Evolutionary conservation across 176 grass and related monocot species (phyloP).

Genomic region (Hyparrhenia diplandra): DNA sequence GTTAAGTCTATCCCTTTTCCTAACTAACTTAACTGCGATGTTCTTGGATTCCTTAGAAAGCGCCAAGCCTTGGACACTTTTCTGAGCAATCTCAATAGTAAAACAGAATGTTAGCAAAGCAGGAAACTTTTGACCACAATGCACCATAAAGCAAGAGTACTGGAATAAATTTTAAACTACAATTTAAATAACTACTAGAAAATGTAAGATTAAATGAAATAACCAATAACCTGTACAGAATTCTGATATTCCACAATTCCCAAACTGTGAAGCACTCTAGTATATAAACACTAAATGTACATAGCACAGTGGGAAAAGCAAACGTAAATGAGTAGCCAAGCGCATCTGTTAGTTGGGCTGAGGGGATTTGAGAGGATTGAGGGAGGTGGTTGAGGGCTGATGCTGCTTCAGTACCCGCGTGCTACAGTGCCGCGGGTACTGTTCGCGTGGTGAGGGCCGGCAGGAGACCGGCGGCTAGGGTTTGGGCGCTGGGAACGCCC

Average conservation of each 20-base stretch:
- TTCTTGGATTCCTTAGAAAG: slow-evolving; percentile 76
- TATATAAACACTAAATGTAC: background rate
- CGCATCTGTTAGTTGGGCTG: too few species aligned
- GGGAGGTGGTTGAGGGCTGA: too few species aligned
- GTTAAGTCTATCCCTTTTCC: slow-evolving; percentile 81
- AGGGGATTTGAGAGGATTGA: too few species aligned
- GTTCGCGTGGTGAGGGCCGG: too few species aligned
- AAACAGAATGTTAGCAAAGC: slow-evolving; percentile 22
- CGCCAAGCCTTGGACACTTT: slow-evolving; percentile 95
- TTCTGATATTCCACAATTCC: background rate
- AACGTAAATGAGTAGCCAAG: background rate
- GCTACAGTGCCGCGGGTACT: too few species aligned
- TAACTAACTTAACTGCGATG: slow-evolving; percentile 56
- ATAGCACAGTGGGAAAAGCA: background rate
- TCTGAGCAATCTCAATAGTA: slow-evolving; percentile 93
- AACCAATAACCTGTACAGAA: slow-evolving; percentile 10
- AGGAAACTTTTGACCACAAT: background rate
- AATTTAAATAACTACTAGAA: too few species aligned
- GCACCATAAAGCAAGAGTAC: background rate
- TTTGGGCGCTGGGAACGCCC: too few species aligned
- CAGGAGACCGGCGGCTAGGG: too few species aligned
- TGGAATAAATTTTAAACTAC: too few species aligned
- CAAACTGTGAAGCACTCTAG: background rate
- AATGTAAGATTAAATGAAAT: too few species aligned
- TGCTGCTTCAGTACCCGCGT: too few species aligned